Evolutionary conservation across 108 stramenopile species (phyloP).

Genomic region (Licmophora abbreviata): DNA sequence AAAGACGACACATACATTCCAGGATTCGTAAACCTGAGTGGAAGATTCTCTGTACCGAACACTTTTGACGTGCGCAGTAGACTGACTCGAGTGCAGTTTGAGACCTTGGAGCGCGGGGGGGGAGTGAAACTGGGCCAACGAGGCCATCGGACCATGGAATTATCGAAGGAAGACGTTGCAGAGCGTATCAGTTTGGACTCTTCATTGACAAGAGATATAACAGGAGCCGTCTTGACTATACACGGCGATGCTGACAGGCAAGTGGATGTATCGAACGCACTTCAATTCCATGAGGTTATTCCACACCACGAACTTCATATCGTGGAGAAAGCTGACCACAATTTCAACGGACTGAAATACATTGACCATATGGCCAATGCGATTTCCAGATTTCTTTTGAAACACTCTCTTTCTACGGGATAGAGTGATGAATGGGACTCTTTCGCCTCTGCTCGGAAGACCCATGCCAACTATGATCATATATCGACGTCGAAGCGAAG

Average conservation of each 20-base stretch:
- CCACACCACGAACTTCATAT: constrained; percentile 19
- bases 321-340: constrained; percentile 23
- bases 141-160: constrained; percentile 1
- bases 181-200: constrained; percentile 3
- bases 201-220: no score
- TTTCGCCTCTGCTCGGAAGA: no score
- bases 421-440: no score
- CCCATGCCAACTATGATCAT: no score
- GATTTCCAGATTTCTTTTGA: no score
- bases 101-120: constrained; percentile 13
- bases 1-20: no score
- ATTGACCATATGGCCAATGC: no score
- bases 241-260: constrained; percentile 17
- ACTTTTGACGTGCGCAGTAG: constrained; percentile 7
- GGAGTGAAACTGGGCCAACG: no score
- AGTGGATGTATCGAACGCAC: constrained; percentile 18
- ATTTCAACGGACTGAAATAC: constrained; percentile 28
- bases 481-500: no score
- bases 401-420: no score
- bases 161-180: not conserved
- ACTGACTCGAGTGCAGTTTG: no score
- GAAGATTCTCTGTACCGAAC: constrained; percentile 7
- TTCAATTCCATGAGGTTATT: constrained; percentile 13
- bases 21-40: constrained; percentile 25
- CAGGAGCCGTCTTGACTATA: no score